These are phyloP conservation scores for Penicillium odoratum DNA, from an alignment of 495 filamentous ascomycete genomes.

Conservation along the genomic window DNA sequence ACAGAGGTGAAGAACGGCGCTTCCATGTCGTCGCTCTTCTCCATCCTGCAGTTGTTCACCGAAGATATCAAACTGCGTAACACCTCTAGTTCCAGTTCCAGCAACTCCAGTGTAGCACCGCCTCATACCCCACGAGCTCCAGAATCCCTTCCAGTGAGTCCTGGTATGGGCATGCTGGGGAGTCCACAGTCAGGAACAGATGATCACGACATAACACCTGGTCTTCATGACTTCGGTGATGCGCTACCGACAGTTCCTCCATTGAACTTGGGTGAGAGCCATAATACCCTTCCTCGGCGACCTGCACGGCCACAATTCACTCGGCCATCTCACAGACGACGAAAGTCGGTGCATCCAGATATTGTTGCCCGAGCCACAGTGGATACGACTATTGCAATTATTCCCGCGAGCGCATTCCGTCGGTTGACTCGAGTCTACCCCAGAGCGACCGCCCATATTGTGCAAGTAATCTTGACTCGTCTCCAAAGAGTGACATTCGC, in stretches of 20 bases:
- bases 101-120: constrained; percentile 35
- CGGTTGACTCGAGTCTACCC: constrained; percentile 94
- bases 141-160: constrained; percentile 48
- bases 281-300: constrained; percentile 23
- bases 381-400: constrained; percentile 97
- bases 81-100: constrained; percentile 45
- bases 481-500: constrained; percentile 93
- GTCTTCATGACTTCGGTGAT: constrained; percentile 23
- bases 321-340: constrained; percentile 26
- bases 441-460: constrained; percentile 93
- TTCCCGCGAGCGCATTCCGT: constrained; percentile 92
- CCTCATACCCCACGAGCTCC: constrained; percentile 33
- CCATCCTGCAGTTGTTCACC: constrained; percentile 93
- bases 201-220: constrained; percentile 21
- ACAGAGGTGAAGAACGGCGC: constrained; percentile 98
- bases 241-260: constrained; percentile 64
- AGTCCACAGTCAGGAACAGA: constrained; percentile 31
- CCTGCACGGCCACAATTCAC: not conserved
- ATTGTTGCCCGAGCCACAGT: constrained; percentile 95
- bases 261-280: constrained; percentile 63
- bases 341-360: constrained; percentile 88
- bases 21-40: constrained; percentile 97
- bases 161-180: constrained; percentile 37
- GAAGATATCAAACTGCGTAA: constrained; percentile 84
- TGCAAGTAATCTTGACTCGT: constrained; percentile 92